A percentile compares a stretch with the other conserved stretches of the same genome.
Evolutionary conservation across 176 grass and related monocot species (phyloP).

Genomic region (Oryza rufipogon): DNA sequence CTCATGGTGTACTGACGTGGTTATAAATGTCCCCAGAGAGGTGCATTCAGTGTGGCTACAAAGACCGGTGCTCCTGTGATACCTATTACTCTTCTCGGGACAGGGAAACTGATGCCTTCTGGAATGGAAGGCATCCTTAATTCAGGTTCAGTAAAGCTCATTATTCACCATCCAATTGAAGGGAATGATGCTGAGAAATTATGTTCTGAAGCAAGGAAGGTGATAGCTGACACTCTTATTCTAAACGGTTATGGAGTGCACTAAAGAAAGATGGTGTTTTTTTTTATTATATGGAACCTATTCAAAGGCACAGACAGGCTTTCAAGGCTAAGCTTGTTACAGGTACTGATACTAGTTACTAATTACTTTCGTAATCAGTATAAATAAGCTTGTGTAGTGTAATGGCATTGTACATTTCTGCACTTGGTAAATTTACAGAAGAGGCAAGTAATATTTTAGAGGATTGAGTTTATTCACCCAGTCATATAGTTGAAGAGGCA

Average conservation of each 20-base stretch:
- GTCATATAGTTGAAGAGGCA: neutral
- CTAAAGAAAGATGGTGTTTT: conserved; percentile 42
- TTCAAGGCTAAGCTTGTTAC: conserved; percentile 13
- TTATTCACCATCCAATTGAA: conserved; percentile 75
- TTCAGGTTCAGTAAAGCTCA: conserved; percentile 79
- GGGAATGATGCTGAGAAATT: conserved; percentile 66
- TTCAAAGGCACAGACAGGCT: conserved; percentile 25
- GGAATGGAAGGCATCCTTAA: conserved; percentile 84
- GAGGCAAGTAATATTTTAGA: neutral
- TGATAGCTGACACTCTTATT: conserved; percentile 71
- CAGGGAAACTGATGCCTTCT: conserved; percentile 85
- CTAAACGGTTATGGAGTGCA: conserved; percentile 76
- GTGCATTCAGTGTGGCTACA: conserved; percentile 88
- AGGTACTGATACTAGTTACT: conserved; percentile 35
- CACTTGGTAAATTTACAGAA: neutral
- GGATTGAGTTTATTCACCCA: neutral
- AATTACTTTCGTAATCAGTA: neutral
- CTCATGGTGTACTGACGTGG: conserved; percentile 12
- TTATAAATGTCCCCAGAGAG: conserved; percentile 61
- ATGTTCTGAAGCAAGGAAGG: conserved; percentile 65
- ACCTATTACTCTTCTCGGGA: conserved; percentile 87
- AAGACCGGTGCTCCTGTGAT: conserved; percentile 84
- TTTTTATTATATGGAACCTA: conserved; percentile 13
- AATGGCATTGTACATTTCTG: neutral
- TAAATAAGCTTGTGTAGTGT: conserved; percentile 4